phyloP scores from a whole-genome alignment of 305 asterid species.

The Fraxinus angustifolia region DNA sequence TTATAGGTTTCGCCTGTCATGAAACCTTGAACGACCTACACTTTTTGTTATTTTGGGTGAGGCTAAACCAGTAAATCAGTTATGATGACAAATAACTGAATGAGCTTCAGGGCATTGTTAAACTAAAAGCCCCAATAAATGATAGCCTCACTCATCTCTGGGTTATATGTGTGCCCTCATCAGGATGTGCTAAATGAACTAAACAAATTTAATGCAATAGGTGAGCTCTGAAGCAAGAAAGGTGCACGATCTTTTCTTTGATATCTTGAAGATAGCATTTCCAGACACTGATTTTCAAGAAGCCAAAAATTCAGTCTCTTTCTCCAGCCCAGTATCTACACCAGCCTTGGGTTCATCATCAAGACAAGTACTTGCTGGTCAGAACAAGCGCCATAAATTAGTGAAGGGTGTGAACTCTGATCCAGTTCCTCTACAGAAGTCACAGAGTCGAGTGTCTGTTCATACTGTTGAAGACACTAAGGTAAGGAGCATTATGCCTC shows the following conservation, averaged over 20 bases:
- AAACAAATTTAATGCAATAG: conserved; percentile 36
- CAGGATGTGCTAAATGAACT: conserved; percentile 14
- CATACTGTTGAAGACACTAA: conserved; percentile 45
- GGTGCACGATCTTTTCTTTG: conserved; percentile 95
- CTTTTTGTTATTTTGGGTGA: neutral
- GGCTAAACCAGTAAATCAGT: neutral
- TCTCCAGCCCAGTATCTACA: conserved; percentile 40
- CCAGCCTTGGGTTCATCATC: conserved; percentile 57
- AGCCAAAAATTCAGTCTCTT: conserved; percentile 66
- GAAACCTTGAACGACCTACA: neutral
- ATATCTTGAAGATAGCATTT: conserved; percentile 72
- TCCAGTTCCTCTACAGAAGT: conserved; percentile 53
- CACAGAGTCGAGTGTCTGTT: conserved; percentile 48
- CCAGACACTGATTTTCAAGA: conserved; percentile 84
- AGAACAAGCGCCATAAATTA: conserved; percentile 53
- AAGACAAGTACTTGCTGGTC: conserved; percentile 46
- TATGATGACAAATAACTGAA: neutral
- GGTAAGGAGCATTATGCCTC: conserved; percentile 37
- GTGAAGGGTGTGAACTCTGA: conserved; percentile 51
- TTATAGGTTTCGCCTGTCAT: neutral
- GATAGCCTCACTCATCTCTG: neutral
- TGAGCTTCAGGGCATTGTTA: neutral
- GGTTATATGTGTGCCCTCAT: neutral
- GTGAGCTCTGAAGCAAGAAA: conserved; percentile 89
- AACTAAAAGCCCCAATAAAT: neutral